Conservation (phyloP, 2,329 filamentous ascomycete genomes). For the Pestalotiopsis sp. region DNA sequence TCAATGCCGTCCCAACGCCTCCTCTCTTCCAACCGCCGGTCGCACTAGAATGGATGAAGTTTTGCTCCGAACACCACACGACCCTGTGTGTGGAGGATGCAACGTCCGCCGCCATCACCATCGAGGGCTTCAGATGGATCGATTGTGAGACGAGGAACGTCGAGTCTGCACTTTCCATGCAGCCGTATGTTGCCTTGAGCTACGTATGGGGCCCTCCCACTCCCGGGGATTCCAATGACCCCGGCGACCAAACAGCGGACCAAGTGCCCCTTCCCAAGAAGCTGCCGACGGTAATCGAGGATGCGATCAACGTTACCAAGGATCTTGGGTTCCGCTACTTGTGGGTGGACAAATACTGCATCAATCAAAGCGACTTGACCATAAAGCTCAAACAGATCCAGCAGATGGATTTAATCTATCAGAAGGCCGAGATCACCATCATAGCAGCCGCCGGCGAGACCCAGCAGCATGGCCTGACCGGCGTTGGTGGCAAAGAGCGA, state of each 20-base stretch:
- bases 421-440: constrained; percentile 8
- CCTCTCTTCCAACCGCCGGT: neutral
- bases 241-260: neutral
- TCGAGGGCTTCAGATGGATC: neutral
- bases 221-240: neutral
- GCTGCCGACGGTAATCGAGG: neutral
- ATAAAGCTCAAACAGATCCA: constrained; percentile 4
- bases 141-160: neutral
- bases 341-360: constrained; percentile 14
- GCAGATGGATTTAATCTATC: constrained; percentile 11
- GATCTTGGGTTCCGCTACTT: constrained; percentile 23
- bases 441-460: constrained; percentile 5
- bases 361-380: constrained; percentile 1
- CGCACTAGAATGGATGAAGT: neutral
- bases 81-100: neutral
- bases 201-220: constrained; percentile 1
- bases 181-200: neutral
- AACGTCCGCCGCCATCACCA: neutral
- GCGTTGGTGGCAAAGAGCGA: neutral
- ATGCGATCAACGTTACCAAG: neutral
- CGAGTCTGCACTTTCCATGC: neutral
- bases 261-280: neutral
- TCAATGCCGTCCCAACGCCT: neutral
- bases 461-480: neutral
- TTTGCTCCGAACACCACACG: neutral